Evolutionary conservation across 768 basidiomycete species (phyloP).

Genomic region (Hysterangium stoloniferum): DNA sequence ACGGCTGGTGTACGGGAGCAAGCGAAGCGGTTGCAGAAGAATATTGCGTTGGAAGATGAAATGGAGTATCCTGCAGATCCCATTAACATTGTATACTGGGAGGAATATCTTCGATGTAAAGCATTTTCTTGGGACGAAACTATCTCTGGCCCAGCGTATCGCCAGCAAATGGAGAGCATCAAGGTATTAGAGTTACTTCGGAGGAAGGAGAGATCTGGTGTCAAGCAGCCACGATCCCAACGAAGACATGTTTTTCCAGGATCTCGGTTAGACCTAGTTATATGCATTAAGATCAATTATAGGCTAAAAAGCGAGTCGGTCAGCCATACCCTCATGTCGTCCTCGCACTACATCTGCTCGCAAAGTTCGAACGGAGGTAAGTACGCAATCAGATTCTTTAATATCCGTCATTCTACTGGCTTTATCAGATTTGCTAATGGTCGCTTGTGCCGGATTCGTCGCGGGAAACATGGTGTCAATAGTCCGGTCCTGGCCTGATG

Average conservation of each 20-base stretch:
- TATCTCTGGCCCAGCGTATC: no score
- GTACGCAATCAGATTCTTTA: conserved; percentile 63
- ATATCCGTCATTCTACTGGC: conserved; percentile 42
- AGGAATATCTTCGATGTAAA: no score
- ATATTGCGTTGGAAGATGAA: no score
- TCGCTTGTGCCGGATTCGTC: conserved; percentile 38
- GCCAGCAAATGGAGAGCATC: no score
- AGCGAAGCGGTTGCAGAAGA: no score
- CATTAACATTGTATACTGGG: no score
- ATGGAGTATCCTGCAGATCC: no score
- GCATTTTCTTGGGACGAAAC: no score
- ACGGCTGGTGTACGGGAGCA: no score
- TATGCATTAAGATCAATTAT: neutral
- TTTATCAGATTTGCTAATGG: conserved; percentile 12
- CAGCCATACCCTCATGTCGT: conserved; percentile 58
- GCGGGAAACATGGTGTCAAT: conserved; percentile 92
- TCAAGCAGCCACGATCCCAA: conserved; percentile 81
- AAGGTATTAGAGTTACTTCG: no score
- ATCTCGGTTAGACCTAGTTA: conserved; percentile 74
- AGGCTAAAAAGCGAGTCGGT: neutral
- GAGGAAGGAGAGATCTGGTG: conserved; percentile 65
- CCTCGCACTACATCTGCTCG: conserved; percentile 49
- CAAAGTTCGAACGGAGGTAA: conserved; percentile 68
- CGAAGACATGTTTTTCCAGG: conserved; percentile 80
- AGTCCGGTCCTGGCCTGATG: conserved; percentile 79